A percentile compares a stretch with the other conserved stretches of the same genome.
These are phyloP conservation scores for Porphyrellus sp. DNA, from an alignment of 1,284 basidiomycete genomes.

Conservation along the genomic window DNA sequence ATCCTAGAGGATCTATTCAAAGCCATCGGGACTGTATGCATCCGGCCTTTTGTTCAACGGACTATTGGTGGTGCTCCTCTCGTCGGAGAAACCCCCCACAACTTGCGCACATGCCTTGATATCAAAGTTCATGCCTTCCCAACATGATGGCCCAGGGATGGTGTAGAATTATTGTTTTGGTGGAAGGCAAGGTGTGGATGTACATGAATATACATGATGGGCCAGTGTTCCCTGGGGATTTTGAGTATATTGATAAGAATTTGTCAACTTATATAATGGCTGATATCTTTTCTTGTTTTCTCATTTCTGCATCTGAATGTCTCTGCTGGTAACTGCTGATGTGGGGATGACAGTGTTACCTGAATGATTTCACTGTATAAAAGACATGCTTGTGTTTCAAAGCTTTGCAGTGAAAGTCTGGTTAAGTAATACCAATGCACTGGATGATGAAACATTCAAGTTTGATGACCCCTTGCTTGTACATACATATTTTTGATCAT, in stretches of 20 bases:
- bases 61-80: conserved; percentile 23
- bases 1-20: conserved; percentile 80
- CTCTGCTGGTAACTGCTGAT: neutral
- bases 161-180: neutral
- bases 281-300: conserved; percentile 17
- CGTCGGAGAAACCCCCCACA: conserved; percentile 39
- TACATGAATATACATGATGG: neutral
- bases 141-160: neutral
- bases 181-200: neutral
- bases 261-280: neutral
- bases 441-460: conserved; percentile 29
- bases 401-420: conserved; percentile 18
- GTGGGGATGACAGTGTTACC: neutral
- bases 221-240: conserved; percentile 13
- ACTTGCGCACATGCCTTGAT: conserved; percentile 57
- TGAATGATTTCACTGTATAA: neutral
- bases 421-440: conserved; percentile 26
- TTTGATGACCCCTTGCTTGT: conserved; percentile 29
- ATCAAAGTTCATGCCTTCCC: conserved; percentile 34
- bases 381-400: neutral
- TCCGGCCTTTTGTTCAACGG: conserved; percentile 52
- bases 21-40: conserved; percentile 64
- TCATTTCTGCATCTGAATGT: conserved; percentile 19
- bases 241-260: neutral
- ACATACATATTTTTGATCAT: conserved; percentile 34